Percentiles rank a stretch among this genome's conserved stretches.
Evolutionary conservation across 768 basidiomycete genomes (phyloP).

Genomic region (Dictyophora rubrovolvata): DNA sequence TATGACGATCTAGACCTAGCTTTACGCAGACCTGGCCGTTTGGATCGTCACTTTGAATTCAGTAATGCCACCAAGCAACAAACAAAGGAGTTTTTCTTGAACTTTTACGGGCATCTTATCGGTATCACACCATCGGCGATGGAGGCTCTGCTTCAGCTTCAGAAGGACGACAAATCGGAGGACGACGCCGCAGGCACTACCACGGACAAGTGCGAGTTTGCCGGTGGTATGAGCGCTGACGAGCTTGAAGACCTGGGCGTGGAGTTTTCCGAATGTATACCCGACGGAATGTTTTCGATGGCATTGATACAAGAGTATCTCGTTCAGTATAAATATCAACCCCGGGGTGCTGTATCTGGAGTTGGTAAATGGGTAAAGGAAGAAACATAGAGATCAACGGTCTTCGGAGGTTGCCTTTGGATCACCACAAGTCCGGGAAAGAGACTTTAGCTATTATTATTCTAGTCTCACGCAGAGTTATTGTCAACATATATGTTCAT

Average conservation of each 20-base stretch:
- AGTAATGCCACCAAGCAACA: slow-evolving; percentile 62
- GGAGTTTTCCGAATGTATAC: not conserved
- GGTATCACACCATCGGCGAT: too few relatives aligned
- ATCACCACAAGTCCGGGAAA: too few relatives aligned
- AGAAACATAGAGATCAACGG: not conserved
- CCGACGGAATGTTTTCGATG: not conserved
- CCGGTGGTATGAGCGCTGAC: not conserved
- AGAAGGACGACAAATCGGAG: not conserved
- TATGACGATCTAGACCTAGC: slow-evolving; percentile 62
- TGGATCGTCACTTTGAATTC: slow-evolving; percentile 74
- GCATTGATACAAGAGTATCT: not conserved
- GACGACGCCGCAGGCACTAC: not conserved
- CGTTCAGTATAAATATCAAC: not conserved
- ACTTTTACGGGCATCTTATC: slow-evolving; percentile 39
- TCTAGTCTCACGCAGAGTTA: too few relatives aligned
- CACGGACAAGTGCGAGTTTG: not conserved
- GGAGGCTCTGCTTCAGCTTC: slow-evolving; percentile 11
- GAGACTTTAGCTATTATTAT: too few relatives aligned
- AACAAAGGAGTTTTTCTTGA: slow-evolving; percentile 50
- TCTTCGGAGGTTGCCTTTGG: too few relatives aligned
- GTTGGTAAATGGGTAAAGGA: not conserved
- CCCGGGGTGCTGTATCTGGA: not conserved
- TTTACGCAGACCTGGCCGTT: slow-evolving; percentile 64
- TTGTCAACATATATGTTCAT: too few relatives aligned
- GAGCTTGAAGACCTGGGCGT: not conserved